phyloP scores from a whole-genome alignment of 306 rosid genomes.

The Castanospermum australe region DNA sequence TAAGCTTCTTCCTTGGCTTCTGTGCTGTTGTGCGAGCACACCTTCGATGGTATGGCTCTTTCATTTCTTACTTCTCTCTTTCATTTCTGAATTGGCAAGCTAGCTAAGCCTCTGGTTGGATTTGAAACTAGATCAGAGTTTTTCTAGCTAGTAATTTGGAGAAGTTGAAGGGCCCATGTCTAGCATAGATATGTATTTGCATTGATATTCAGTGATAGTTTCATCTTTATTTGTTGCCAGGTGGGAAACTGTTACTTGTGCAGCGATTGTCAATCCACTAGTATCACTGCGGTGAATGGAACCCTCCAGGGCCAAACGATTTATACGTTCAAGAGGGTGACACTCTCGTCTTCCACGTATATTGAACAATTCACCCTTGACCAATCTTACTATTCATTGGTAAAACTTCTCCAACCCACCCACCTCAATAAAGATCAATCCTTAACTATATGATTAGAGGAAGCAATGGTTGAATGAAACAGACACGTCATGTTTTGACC shows the following conservation, averaged over 20 bases:
- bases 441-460: no score
- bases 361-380: slow-evolving; percentile 33
- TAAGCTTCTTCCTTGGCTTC: no score
- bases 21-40: no score
- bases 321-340: slow-evolving; percentile 41
- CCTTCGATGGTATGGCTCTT: slow-evolving; percentile 1
- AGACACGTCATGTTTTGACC: neutral
- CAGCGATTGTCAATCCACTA: slow-evolving; percentile 19
- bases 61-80: neutral
- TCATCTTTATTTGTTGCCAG: slow-evolving; percentile 5
- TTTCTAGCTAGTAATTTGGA: no score
- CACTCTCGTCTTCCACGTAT: slow-evolving; percentile 29
- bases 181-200: no score
- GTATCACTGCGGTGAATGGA: slow-evolving; percentile 36
- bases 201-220: neutral
- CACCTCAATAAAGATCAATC: no score
- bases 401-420: neutral
- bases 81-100: no score
- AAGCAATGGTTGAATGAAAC: neutral
- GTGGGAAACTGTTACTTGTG: slow-evolving; percentile 13
- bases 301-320: slow-evolving; percentile 39
- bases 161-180: no score
- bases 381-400: slow-evolving; percentile 40
- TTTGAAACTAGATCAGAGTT: no score
- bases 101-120: no score